A percentile compares a stretch with the other conserved stretches of the same genome.
Evolutionary conservation across 805 yeast species (phyloP).

Genomic region (Isabelozyma pseudorhagii): DNA sequence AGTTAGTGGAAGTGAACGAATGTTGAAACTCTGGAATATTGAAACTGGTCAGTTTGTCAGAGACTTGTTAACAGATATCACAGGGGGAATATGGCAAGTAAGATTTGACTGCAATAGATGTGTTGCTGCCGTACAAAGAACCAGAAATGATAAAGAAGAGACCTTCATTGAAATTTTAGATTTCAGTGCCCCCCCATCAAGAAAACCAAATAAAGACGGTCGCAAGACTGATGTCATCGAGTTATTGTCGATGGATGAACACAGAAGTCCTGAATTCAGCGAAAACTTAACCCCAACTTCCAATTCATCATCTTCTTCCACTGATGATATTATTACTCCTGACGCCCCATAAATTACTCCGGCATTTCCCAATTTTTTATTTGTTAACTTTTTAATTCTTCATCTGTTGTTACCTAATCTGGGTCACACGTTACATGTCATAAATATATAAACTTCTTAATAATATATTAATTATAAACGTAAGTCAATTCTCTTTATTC

Average conservation of each 20-base stretch:
- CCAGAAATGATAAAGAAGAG: constrained; percentile 47
- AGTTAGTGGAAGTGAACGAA: constrained; percentile 85
- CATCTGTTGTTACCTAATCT: not conserved
- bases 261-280: not conserved
- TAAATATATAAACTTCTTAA: not conserved
- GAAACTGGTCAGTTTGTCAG: constrained; percentile 72
- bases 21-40: constrained; percentile 85
- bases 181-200: constrained; percentile 48
- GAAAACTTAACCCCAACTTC: not conserved
- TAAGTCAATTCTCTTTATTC: not conserved
- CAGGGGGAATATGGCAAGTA: constrained; percentile 94
- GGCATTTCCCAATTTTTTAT: not conserved
- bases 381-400: not conserved
- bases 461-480: too few relatives aligned
- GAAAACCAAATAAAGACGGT: not conserved
- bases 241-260: not conserved
- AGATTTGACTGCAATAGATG: constrained; percentile 79
- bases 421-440: not conserved
- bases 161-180: constrained; percentile 85
- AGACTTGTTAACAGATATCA: constrained; percentile 67
- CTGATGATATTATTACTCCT: not conserved
- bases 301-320: not conserved
- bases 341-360: not conserved
- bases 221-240: constrained; percentile 2
- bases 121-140: constrained; percentile 82